Evolutionary conservation across 108 stramenopile genomes (phyloP), one percentile per base, ranked within the genome.

Genomic region (Mediolabrus comicus): DNA sequence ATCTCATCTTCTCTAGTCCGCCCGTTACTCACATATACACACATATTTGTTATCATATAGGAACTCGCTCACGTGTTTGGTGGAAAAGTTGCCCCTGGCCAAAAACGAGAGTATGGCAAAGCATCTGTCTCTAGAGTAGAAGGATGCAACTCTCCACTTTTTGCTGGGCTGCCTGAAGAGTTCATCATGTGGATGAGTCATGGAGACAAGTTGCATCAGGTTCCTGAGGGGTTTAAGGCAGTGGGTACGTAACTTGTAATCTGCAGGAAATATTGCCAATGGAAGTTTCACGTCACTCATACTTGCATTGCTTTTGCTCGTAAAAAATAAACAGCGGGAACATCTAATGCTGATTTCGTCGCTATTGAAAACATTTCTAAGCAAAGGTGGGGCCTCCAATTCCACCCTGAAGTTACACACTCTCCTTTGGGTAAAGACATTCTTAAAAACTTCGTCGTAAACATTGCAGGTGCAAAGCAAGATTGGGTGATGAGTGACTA

Each of bases 351-450:
- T 53, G 87, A 90, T 38, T 91, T 90, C 68, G 98, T 98, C 7
- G 95, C 92, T 34, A 97, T 98, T 54, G 95, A 94, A 63, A 90
- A 97, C 67, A 33, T 82, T 17, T 81, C 79, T 27, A 86, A 71
- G 54, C 70, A 74, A 53, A 92, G 95, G 86, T 99, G 92, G 90
- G 98, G 98, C 8, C 59, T 98, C 27, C 98, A 99, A 73, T 98
- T 99, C 75, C 99, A 99, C 69, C 99, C 99, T 3, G 99, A 99
- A 77, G 98, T 98, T 13, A 97, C 97, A 38, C 99, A 98, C 71
- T 93, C 97, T 33, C 89, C 90, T 1, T 41, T 82, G 27, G 99
- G 99, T 19, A 82, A 77, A 52, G 78, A 73, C 19, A 85, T 99
- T 55, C 82, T 98, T 38, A 65, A 84, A 35, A 96, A 96, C 70